These are phyloP conservation scores for Pseudogymnoascus sp. DNA, from an alignment of 2,329 filamentous ascomycete genomes.

Conservation along the genomic window DNA sequence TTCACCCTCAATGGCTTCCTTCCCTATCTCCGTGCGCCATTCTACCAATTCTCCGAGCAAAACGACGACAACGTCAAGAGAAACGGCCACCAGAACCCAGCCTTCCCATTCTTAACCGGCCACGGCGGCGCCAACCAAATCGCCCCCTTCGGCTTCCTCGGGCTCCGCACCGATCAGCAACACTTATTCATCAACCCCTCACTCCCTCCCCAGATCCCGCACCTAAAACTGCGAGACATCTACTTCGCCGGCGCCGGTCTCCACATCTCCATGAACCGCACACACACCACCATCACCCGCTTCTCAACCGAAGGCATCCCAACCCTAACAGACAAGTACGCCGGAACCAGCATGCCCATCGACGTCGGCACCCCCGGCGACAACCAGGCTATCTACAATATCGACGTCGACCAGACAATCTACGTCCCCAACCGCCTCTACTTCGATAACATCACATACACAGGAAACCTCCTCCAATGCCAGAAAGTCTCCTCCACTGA, in stretches of 20 bases:
- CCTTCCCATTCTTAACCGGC: slow-evolving; percentile 63
- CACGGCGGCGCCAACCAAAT: slow-evolving; percentile 63
- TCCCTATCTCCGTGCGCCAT: slow-evolving; percentile 58
- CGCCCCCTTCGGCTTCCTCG: slow-evolving; percentile 59
- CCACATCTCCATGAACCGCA: slow-evolving; percentile 51
- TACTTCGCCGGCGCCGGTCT: slow-evolving; percentile 61
- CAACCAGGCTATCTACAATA: slow-evolving; percentile 34
- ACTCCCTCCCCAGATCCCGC: slow-evolving; percentile 50
- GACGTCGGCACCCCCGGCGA: slow-evolving; percentile 41
- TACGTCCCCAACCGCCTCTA: slow-evolving; percentile 51
- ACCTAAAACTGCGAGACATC: slow-evolving; percentile 53
- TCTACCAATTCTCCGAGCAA: slow-evolving; percentile 65
- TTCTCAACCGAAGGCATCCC: slow-evolving; percentile 33
- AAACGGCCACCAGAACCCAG: slow-evolving; percentile 58
- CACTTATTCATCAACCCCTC: slow-evolving; percentile 55
- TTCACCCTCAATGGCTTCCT: slow-evolving; percentile 56
- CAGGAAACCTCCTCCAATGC: slow-evolving; percentile 59
- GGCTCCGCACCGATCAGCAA: slow-evolving; percentile 52
- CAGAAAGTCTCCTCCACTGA: slow-evolving; percentile 41
- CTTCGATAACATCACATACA: slow-evolving; percentile 43
- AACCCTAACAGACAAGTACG: slow-evolving; percentile 49
- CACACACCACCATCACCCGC: slow-evolving; percentile 55
- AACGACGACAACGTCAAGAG: slow-evolving; percentile 49
- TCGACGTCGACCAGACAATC: slow-evolving; percentile 43
- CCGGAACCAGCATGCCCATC: slow-evolving; percentile 48